Evolutionary conservation across 108 stramenopile species (phyloP).

Genomic region (Discostella pseudostelligera): DNA sequence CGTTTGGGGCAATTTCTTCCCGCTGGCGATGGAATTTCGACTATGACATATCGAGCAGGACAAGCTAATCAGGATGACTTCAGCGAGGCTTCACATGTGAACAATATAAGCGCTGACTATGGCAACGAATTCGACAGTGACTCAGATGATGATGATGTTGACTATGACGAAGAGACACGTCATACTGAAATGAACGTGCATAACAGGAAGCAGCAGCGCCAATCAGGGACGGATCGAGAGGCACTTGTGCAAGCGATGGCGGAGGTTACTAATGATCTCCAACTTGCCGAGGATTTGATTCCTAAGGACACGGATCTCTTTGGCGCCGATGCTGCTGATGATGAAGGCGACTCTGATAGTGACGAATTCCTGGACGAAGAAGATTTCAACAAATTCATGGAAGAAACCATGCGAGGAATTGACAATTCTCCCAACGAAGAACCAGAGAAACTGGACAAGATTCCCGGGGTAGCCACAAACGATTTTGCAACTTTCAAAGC

Average conservation of each 20-base stretch:
- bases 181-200: not conserved
- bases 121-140: conserved; percentile 24
- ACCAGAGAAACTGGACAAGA: conserved; percentile 31
- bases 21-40: conserved; percentile 2
- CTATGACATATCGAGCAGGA: conserved; percentile 5
- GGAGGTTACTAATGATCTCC: conserved; percentile 18
- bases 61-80: not conserved
- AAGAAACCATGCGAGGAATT: conserved; percentile 53
- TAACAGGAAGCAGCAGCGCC: not conserved
- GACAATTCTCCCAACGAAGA: conserved; percentile 33
- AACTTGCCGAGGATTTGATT: conserved; percentile 17
- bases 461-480: conserved; percentile 37
- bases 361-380: conserved; percentile 53
- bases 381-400: conserved; percentile 52
- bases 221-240: conserved; percentile 4
- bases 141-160: conserved; percentile 26
- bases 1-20: not conserved
- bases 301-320: conserved; percentile 7
- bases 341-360: conserved; percentile 34
- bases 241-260: conserved; percentile 18
- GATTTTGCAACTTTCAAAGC: conserved; percentile 36
- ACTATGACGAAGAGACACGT: conserved; percentile 8
- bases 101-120: not conserved
- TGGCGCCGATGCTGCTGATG: conserved; percentile 10
- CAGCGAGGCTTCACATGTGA: not conserved